phyloP scores from a whole-genome alignment of 768 basidiomycete genomes.

The Suillus occidentalis region DNA sequence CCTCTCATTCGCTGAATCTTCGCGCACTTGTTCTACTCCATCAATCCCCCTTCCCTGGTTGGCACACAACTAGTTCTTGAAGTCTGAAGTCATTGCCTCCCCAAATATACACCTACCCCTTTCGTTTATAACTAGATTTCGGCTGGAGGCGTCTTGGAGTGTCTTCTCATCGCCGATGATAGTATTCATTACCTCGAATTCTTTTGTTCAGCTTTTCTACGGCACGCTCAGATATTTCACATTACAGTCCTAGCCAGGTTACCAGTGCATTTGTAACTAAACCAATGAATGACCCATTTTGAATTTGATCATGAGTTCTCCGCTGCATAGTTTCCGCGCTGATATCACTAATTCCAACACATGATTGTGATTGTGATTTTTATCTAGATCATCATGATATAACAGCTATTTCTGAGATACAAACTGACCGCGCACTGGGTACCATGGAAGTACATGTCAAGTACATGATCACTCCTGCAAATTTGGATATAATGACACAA shows the following conservation, averaged over 20 bases:
- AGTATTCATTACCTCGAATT: background rate
- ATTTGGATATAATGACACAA: too few relatives aligned
- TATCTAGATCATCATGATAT: too few relatives aligned
- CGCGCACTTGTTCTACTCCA: background rate
- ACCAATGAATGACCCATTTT: too few relatives aligned
- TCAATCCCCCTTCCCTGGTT: background rate
- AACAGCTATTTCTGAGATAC: too few relatives aligned
- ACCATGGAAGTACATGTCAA: too few relatives aligned
- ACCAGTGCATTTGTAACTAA: too few relatives aligned
- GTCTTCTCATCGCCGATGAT: background rate
- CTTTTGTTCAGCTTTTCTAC: background rate
- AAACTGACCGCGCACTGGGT: too few relatives aligned
- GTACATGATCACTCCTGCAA: too few relatives aligned
- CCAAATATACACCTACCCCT: background rate
- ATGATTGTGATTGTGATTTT: too few relatives aligned
- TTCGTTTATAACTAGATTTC: background rate
- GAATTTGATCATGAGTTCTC: too few relatives aligned
- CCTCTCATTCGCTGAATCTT: background rate
- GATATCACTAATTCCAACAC: too few relatives aligned
- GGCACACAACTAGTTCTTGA: background rate
- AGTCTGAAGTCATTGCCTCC: background rate
- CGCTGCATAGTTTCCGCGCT: too few relatives aligned
- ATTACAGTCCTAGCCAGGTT: background rate
- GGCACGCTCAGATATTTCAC: background rate
- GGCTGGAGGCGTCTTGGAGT: background rate